Base-by-base conservation (phyloP, 164 flowering plant genomes). In the Umbellularia californica region DNA sequence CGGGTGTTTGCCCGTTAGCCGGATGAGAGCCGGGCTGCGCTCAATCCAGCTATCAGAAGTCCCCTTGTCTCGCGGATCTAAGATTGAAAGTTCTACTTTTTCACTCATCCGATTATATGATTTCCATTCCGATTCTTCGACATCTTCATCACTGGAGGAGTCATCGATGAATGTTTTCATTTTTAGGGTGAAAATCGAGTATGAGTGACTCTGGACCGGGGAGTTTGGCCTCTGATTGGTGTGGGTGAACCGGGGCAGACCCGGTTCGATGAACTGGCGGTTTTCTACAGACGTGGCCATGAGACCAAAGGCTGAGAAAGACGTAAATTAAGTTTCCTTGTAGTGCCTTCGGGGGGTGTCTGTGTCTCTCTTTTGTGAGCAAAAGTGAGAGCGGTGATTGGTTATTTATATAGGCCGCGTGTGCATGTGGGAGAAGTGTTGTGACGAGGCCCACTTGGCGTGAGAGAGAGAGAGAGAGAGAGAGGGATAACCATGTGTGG, bases 1-100 rank as follows among this genome's bases (percentile, higher is more conserved):
- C 25, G 99, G 99, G 81, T 95, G 99, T 69, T 93, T 95, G 30
- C 99, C 99, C 0, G 97, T 95, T 74, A 95, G 92, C 0, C 97
- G 89, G 78, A 95, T 80, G 89, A 95, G 75, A 69, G 90, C 76
- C 0, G 90, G 81, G 85, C 90, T 88, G 0, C 99, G 93, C 69
- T 83, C 75, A 70, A 95, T 81, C 99, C 99, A 95, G 72, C 74
- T 76, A 73, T 95, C 99, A 3, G 95, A 84, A 17, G 97, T 95
- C 15, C 79, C 86, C 65, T 88, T 89, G 74, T 95, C 98, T 13
- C 90, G 65, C 0, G 84, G 23, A 77, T 95, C 97, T 3, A 72
- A 51, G 58, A 84, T 73, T 15, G 92, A 85, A 70, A 87, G 90
- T 69, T 90, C 91, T 3, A 88, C 28, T 75, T 88, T 94, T 24